Percentiles rank a stretch among this genome's conserved stretches.
Evolutionary conservation across 345 rosid species (phyloP).

Genomic region (Salix caprea): DNA sequence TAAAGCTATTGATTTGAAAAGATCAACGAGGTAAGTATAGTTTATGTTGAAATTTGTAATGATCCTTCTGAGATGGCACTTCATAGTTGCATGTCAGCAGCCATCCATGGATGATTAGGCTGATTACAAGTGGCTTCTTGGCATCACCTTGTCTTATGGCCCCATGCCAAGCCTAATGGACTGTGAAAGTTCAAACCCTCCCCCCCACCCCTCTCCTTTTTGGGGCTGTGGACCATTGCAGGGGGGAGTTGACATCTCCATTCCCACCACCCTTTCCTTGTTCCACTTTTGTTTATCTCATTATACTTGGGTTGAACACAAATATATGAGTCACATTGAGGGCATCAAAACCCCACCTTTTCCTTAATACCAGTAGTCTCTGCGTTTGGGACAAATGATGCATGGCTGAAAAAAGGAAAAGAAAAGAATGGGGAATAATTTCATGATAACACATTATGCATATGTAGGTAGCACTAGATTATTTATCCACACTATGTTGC

Average conservation of each 20-base stretch:
- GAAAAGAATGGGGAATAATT: neutral
- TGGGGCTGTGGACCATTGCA: constrained; percentile 26
- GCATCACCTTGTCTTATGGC: neutral
- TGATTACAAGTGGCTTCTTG: constrained; percentile 2
- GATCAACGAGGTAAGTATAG: neutral
- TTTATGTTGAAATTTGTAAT: neutral
- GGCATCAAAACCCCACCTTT: constrained; percentile 27
- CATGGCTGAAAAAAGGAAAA: neutral
- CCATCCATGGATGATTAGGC: neutral
- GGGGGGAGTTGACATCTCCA: neutral
- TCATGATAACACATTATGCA: neutral
- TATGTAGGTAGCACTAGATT: neutral
- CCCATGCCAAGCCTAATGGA: neutral
- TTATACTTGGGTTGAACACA: constrained; percentile 38
- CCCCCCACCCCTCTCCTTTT: neutral
- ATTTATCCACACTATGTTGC: too few species aligned
- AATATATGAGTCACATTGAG: constrained; percentile 40
- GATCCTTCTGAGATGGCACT: neutral
- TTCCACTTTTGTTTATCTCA: constrained; percentile 19
- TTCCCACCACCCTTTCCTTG: neutral
- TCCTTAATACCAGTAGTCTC: neutral
- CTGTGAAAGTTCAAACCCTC: neutral
- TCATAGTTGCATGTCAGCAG: neutral
- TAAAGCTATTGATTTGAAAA: neutral
- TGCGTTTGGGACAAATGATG: neutral